Conservation (phyloP, 225 moss, liverwort and hornwort species). For the Thuidium tamariscinum region DNA sequence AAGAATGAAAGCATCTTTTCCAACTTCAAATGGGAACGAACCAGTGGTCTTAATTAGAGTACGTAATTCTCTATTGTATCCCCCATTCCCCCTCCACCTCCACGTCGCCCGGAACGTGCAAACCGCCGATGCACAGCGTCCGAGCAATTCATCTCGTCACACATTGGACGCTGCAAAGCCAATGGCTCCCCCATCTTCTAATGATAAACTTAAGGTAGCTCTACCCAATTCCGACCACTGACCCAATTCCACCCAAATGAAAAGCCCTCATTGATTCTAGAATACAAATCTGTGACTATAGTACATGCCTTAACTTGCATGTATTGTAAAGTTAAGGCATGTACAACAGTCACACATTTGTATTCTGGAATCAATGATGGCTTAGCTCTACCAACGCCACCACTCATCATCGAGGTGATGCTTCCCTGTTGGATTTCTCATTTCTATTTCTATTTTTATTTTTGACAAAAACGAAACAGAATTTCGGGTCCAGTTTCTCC, state of each 20-base stretch:
- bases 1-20: not conserved
- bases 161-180: no score
- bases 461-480: not conserved
- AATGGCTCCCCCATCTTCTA: not conserved
- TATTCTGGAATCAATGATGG: no score
- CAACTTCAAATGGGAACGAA: not conserved
- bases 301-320: no score
- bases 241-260: no score
- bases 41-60: no score
- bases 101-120: not conserved
- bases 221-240: no score
- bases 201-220: no score
- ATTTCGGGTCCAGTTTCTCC: not conserved
- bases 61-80: not conserved
- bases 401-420: not conserved
- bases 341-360: no score
- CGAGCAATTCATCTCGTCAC: no score
- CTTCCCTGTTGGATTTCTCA: not conserved
- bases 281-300: no score
- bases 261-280: no score
- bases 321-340: no score
- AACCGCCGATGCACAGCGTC: not conserved
- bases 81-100: not conserved
- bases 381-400: not conserved
- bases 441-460: not conserved